Conservation (phyloP, 371 early-diverging fungal species). For the Mucor indicus region DNA sequence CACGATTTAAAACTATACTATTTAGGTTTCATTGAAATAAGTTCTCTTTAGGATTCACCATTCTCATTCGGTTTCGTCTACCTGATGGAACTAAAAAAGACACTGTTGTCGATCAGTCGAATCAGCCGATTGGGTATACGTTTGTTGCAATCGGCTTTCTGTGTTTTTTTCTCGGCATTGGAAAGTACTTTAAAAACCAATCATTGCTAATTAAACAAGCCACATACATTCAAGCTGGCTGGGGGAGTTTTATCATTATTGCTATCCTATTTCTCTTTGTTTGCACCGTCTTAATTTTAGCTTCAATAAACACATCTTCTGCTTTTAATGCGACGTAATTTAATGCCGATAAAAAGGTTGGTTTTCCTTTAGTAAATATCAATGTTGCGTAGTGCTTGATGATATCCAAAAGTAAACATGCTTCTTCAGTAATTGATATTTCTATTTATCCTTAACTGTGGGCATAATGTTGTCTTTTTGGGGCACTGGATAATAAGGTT, state of each 20-base stretch:
- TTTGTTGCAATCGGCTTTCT: slow-evolving; percentile 36
- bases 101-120: slow-evolving; percentile 4
- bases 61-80: slow-evolving; percentile 35
- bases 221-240: slow-evolving; percentile 35
- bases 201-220: slow-evolving; percentile 21
- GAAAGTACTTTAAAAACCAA: slow-evolving; percentile 42
- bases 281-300: slow-evolving; percentile 35
- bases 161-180: slow-evolving; percentile 27
- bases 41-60: slow-evolving; percentile 28
- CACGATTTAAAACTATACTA: no score
- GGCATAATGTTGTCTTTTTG: no score
- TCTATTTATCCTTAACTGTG: no score
- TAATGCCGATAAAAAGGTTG: no score
- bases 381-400: no score
- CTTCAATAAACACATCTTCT: slow-evolving; percentile 8
- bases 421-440: no score
- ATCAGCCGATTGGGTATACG: slow-evolving; percentile 26
- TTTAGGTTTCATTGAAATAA: no score
- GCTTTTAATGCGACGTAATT: background rate
- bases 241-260: slow-evolving; percentile 31
- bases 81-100: slow-evolving; percentile 16
- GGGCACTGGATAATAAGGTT: no score
- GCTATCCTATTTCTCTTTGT: slow-evolving; percentile 27
- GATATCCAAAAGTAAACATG: no score
- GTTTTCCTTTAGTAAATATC: no score